Base-by-base conservation (phyloP, 306 rosid genomes). In the Luffa aegyptiaca region DNA sequence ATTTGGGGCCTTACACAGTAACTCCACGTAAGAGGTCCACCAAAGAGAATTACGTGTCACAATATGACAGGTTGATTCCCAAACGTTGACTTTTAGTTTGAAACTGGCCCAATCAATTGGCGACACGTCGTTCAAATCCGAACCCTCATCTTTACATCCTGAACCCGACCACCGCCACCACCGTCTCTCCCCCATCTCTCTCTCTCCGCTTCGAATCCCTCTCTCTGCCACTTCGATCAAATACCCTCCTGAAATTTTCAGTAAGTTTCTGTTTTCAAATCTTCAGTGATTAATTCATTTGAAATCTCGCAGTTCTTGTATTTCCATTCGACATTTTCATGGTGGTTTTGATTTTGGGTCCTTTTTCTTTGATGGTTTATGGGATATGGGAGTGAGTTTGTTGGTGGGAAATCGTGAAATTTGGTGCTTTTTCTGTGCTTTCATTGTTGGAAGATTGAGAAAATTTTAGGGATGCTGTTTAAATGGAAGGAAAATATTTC, bases 111-210 rank as follows among this genome's bases (percentile, higher is more conserved):
- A 90, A 83, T 91, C n/a, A 1, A 0, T 16, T 2, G 80, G 41
- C 92, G 78, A 86, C 80, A 89, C 75, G 75, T 86, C 81, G 84
- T n/a, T 5, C 46, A 1, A 61, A 62, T 31, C 82, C 77, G 84
- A 81, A 89, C 75, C 88, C 89, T 65, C 90, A 90, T 88, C 73
- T 89, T 88, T 89, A 89, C 79, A 78, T 73, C 86, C 89, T 82
- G 86, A 89, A 86, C 87, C 86, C 49, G 6, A 26, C 75, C 75
- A 68, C 75, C 52, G 52, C 82, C 83, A 64, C 81, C 81, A 76
- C 55, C 65, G 65, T 20, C 65, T 26, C 31, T 26, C 84, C 77
- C 63, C 80, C 8, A 26, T 26, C 36, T 18, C 36, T 65, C 83
- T 18, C 81, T 76, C 82, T 21, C 84, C 18, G 78, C 79, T 84